A percentile compares a stretch with the other conserved stretches of the same genome.
These are phyloP conservation scores for Saccharomycopsis lassenensis DNA, from an alignment of 805 yeast species.

Conservation along the genomic window DNA sequence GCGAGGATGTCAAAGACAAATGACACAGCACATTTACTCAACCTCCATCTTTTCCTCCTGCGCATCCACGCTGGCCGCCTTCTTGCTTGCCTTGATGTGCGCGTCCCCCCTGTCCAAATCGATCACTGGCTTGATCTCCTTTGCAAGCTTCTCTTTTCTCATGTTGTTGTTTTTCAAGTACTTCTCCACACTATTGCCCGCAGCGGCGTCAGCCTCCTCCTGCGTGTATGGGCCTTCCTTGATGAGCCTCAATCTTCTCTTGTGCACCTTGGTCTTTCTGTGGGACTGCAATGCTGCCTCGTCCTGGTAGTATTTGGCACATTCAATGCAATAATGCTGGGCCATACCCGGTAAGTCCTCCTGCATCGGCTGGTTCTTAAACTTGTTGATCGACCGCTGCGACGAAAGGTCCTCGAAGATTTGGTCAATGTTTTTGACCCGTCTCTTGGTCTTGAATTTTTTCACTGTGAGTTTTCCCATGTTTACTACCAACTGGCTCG, in stretches of 20 bases:
- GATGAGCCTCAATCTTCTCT: slow-evolving; percentile 71
- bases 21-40: too few species aligned
- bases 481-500: slow-evolving; percentile 8
- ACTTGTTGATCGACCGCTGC: slow-evolving; percentile 47
- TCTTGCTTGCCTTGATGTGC: slow-evolving; percentile 7
- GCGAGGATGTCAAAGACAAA: too few species aligned
- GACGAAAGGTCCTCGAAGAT: slow-evolving; percentile 65
- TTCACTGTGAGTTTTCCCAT: slow-evolving; percentile 87
- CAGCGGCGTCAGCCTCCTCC: slow-evolving; percentile 85
- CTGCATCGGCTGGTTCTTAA: slow-evolving; percentile 77
- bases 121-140: slow-evolving; percentile 3
- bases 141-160: slow-evolving; percentile 3
- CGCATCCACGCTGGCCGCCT: not conserved
- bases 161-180: slow-evolving; percentile 6
- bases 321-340: slow-evolving; percentile 86
- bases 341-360: slow-evolving; percentile 92
- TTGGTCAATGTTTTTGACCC: slow-evolving; percentile 74
- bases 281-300: slow-evolving; percentile 66
- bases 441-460: slow-evolving; percentile 82
- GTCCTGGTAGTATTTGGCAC: slow-evolving; percentile 85
- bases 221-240: slow-evolving; percentile 74
- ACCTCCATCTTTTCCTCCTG: not conserved
- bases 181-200: slow-evolving; percentile 56
- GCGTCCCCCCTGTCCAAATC: slow-evolving; percentile 5
- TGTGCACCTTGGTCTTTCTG: slow-evolving; percentile 67